These are phyloP conservation scores for Chlorella sp. DNA, from an alignment of 139 green algal species.

Conservation along the genomic window DNA sequence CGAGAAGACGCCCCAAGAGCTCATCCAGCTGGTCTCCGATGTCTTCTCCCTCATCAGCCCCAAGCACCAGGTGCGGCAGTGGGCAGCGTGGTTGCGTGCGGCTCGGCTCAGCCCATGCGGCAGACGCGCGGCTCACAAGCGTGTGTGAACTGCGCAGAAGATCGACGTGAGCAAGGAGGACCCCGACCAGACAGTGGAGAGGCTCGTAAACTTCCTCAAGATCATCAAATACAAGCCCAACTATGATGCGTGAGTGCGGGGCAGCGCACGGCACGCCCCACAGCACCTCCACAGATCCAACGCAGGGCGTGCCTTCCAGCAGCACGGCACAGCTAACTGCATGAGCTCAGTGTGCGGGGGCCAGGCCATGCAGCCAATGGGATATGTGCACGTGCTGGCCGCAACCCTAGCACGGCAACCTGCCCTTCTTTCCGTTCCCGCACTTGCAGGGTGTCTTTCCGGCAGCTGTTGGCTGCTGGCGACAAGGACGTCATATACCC, in stretches of 20 bases:
- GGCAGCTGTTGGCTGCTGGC: slow-evolving; percentile 29
- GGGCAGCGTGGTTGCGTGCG: background rate
- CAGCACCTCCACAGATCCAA: too few relatives aligned
- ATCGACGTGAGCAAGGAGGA: slow-evolving; percentile 31
- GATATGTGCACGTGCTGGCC: background rate
- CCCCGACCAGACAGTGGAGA: slow-evolving; percentile 37
- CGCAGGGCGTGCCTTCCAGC: too few relatives aligned
- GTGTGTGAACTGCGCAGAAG: slow-evolving; percentile 22
- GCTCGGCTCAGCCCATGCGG: too few relatives aligned
- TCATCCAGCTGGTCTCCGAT: slow-evolving; percentile 50
- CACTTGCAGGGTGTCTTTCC: slow-evolving; percentile 30
- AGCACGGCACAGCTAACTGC: background rate
- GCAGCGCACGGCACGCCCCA: too few relatives aligned
- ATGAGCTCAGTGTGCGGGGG: background rate
- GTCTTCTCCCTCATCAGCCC: slow-evolving; percentile 44
- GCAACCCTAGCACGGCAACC: too few relatives aligned
- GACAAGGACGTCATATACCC: slow-evolving; percentile 42
- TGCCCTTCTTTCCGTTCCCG: background rate
- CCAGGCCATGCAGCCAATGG: background rate
- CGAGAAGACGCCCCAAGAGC: slow-evolving; percentile 38
- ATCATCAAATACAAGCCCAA: slow-evolving; percentile 56
- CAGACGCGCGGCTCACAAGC: too few relatives aligned
- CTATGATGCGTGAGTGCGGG: slow-evolving; percentile 41
- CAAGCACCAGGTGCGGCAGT: slow-evolving; percentile 40
- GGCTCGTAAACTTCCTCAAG: slow-evolving; percentile 42